phyloP scores from a whole-genome alignment of 805 yeast species.

The Yarrowia yakushimensis region DNA sequence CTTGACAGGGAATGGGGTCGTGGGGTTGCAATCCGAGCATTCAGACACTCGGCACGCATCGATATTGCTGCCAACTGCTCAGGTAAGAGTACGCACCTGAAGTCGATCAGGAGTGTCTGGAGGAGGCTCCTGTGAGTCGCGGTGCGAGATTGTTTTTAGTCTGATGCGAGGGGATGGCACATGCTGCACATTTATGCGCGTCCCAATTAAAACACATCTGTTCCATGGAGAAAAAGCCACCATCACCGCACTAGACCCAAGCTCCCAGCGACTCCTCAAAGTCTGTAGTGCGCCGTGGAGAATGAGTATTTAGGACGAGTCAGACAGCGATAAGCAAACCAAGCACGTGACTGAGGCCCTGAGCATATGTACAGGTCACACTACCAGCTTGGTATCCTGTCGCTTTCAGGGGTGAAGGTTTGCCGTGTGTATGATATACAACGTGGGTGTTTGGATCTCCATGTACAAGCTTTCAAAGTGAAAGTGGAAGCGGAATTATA shows the following conservation, averaged over 20 bases:
- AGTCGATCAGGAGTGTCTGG: background rate
- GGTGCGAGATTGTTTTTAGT: background rate
- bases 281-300: background rate
- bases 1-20: background rate
- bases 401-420: conserved; percentile 22
- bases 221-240: conserved; percentile 11
- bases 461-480: conserved; percentile 5
- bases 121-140: no score
- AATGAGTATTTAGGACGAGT: background rate
- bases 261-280: background rate
- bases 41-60: background rate
- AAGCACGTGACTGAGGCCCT: background rate
- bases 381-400: background rate
- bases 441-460: conserved; percentile 2
- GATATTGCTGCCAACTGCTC: background rate
- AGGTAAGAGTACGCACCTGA: background rate
- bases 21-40: background rate
- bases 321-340: background rate
- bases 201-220: conserved; percentile 6
- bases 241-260: background rate
- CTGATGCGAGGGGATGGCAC: conserved; percentile 13
- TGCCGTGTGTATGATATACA: background rate
- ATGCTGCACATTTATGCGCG: conserved; percentile 18
- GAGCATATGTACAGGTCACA: background rate
- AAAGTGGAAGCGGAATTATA: background rate